Percentiles rank a stretch among this genome's conserved stretches.
These are phyloP conservation scores for Ogataea nakhonphanomensis DNA, from an alignment of 805 yeast species.

Conservation along the genomic window DNA sequence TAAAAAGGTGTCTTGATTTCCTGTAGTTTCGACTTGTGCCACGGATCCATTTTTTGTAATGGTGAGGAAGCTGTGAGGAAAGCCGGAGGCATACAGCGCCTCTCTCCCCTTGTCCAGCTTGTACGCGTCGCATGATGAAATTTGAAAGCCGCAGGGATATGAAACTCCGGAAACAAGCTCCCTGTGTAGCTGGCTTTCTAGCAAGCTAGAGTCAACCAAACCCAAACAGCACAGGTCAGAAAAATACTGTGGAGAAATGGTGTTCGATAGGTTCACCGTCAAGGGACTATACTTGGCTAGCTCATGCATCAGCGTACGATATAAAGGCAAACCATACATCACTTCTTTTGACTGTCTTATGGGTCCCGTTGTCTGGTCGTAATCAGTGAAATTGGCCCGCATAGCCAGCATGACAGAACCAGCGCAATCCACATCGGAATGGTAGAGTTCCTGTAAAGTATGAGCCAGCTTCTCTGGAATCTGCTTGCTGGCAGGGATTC, in stretches of 20 bases:
- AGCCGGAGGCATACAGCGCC: slow-evolving; percentile 42
- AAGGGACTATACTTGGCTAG: slow-evolving; percentile 43
- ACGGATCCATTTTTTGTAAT: slow-evolving; percentile 47
- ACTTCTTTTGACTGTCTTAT: slow-evolving; percentile 27
- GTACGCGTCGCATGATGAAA: slow-evolving; percentile 12
- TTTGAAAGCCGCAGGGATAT: slow-evolving; percentile 45
- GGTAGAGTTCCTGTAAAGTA: slow-evolving; percentile 6
- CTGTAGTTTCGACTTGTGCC: slow-evolving; percentile 47
- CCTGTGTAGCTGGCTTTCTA: slow-evolving; percentile 49
- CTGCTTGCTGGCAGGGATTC: slow-evolving; percentile 1
- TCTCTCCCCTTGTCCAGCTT: slow-evolving; percentile 40
- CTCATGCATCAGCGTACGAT: slow-evolving; percentile 38
- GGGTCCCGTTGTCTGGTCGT: slow-evolving; percentile 20
- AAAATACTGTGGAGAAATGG: slow-evolving; percentile 49
- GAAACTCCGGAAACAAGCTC: slow-evolving; percentile 50
- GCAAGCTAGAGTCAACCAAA: slow-evolving; percentile 39
- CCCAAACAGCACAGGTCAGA: slow-evolving; percentile 46
- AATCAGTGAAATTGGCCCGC: slow-evolving; percentile 37
- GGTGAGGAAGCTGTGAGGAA: slow-evolving; percentile 46
- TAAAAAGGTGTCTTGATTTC: slow-evolving; percentile 48
- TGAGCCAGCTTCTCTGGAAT: slow-evolving; percentile 4
- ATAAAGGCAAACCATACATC: slow-evolving; percentile 38
- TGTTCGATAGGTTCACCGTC: slow-evolving; percentile 44
- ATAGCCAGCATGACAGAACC: slow-evolving; percentile 32
- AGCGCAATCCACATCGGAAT: slow-evolving; percentile 8